phyloP scores from a whole-genome alignment of 1,139 yeast genomes.

The Pichiaceae sp. region DNA sequence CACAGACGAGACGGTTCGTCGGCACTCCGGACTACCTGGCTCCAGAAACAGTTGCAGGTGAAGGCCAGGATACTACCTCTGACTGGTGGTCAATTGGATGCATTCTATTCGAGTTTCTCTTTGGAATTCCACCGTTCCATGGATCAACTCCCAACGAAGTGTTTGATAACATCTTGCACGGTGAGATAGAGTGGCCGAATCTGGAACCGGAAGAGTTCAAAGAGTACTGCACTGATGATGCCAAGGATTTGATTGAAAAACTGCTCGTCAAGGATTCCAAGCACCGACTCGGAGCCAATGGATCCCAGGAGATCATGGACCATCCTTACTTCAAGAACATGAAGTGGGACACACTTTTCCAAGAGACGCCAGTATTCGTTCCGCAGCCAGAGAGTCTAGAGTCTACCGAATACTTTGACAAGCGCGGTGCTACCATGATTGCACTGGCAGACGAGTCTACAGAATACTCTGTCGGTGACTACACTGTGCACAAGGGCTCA shows the following conservation, averaged over 20 bases:
- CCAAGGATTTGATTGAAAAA: constrained; percentile 62
- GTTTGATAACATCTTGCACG: constrained; percentile 67
- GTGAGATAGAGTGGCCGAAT: constrained; percentile 80
- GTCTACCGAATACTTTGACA: constrained; percentile 84
- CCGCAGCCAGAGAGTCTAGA: constrained; percentile 79
- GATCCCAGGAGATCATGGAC: constrained; percentile 66
- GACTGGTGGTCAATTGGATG: constrained; percentile 99
- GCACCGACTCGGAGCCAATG: constrained; percentile 63
- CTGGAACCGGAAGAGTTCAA: constrained; percentile 45
- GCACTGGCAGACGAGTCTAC: constrained; percentile 48
- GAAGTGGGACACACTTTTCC: constrained; percentile 69
- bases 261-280: constrained; percentile 58
- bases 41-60: constrained; percentile 88
- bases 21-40: constrained; percentile 98
- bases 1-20: constrained; percentile 56
- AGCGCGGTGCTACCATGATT: constrained; percentile 73
- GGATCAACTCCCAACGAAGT: constrained; percentile 74
- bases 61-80: constrained; percentile 75
- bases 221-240: constrained; percentile 50
- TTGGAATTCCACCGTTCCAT: constrained; percentile 95
- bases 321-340: constrained; percentile 73
- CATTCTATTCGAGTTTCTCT: constrained; percentile 81
- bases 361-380: constrained; percentile 73
- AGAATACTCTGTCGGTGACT: constrained; percentile 7
- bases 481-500: constrained; percentile 2